Base-by-base conservation (phyloP, 345 rosid genomes). In the Capsella bursapastoris region DNA sequence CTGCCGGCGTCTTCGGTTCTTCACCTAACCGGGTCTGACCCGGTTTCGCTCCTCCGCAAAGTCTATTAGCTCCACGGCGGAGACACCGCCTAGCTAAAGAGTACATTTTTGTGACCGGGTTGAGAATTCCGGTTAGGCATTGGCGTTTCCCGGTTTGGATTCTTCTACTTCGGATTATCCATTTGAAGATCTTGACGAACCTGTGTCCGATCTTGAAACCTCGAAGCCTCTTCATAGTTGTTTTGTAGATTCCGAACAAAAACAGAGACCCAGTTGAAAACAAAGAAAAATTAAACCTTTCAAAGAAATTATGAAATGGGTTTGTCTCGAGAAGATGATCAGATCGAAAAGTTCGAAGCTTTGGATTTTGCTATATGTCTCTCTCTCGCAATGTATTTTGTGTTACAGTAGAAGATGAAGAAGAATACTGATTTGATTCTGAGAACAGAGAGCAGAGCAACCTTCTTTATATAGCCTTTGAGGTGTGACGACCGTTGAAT, bases 141-240 rank as follows among this genome's bases (percentile, higher is more conserved):
- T 71, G 53, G 51, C 44, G 55, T 60, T 80, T 70, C 41, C 52
- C 53, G 13, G 72, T 64, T 65, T 29, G 82, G 65, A 9, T 82
- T 79, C 79, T 76, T 65, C 82, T 62, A 3, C 3, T 32, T 72
- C 81, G 82, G 83, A 68, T 35, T 12, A 82, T 72, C 85, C 88
- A 80, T 64, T 78, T 83, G 84, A 87, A 86, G 53, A 83, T 71
- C 79, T 78, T 85, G 34, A 71, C 80, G 14, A 84, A 27, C 64
- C 66, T 86, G 70, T 84, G 73, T 5, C 93, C 80, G 1, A 90
- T 86, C 81, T 75, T 80, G 73, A 88, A 81, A 25, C 92, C 90
- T 81, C 88, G 65, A 0, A 77, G 55, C 57, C 70, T 80, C 64
- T 75, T 85, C 90, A 89, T 87, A 22, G 18, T 69, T 70, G 13